These are phyloP conservation scores for Lupinus albus DNA, from an alignment of 306 rosid species.

Conservation along the genomic window DNA sequence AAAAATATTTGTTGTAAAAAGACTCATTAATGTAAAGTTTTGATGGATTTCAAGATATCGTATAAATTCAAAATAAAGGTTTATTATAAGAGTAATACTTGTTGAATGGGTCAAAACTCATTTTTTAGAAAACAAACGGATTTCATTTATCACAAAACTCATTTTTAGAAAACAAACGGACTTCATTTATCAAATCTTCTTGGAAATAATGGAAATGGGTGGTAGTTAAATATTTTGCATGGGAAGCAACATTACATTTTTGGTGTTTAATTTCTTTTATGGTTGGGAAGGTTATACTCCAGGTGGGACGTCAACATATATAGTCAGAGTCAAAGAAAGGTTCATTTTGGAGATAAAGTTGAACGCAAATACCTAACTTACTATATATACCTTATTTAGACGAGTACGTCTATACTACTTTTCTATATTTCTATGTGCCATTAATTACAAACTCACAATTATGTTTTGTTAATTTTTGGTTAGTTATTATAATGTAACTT, in stretches of 20 bases:
- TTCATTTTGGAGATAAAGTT: conserved; percentile 23
- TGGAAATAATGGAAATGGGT: conserved; percentile 35
- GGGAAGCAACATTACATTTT: conserved; percentile 54
- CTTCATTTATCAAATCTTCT: conserved; percentile 10
- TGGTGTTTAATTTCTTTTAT: conserved; percentile 50
- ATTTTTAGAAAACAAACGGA: neutral
- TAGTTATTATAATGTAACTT: too few relatives aligned
- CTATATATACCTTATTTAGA: conserved; percentile 19
- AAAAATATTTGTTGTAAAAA: neutral
- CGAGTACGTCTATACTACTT: too few relatives aligned
- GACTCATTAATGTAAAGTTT: too few relatives aligned
- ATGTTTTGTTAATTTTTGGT: too few relatives aligned
- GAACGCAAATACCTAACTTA: conserved; percentile 3
- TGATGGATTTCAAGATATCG: too few relatives aligned
- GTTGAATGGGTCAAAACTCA: neutral
- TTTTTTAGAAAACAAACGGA: neutral
- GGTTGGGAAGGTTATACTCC: conserved; percentile 52
- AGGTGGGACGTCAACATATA: conserved; percentile 53
- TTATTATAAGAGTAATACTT: too few relatives aligned
- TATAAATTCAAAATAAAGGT: too few relatives aligned
- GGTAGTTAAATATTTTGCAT: conserved; percentile 51
- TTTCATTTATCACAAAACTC: neutral
- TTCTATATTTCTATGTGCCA: too few relatives aligned
- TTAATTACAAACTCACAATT: too few relatives aligned
- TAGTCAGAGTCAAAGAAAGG: neutral